Evolutionary conservation across 176 grass and related monocot species (phyloP), one percentile per base, ranked within the genome.

Genomic region (Calamus simplicifolius): DNA sequence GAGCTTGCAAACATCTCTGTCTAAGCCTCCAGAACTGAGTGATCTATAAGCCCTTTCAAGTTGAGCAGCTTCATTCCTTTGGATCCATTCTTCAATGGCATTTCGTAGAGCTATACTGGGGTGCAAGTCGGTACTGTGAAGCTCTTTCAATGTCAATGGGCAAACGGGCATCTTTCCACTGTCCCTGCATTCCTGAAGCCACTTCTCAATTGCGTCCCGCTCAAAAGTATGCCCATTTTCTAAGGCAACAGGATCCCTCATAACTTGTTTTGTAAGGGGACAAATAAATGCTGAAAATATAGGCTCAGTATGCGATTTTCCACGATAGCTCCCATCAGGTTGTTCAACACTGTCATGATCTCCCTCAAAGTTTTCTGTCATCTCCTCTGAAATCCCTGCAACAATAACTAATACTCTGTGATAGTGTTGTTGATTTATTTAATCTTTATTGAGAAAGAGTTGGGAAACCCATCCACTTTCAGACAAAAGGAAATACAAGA

Each of bases 181-280:
- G 68, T 97, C 83, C 25, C 78, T 66, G 78, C 87, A 96, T 72
- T 96, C 80, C 21, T 65, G 65, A 66, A 97, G 88, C 92, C 92
- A 97, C 67, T 97, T 90, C 51, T 80, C 63, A 50, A 97, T 97
- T 55, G 92, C 87, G 67, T 87, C 83, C 2, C 80, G 77, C 65
- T 97, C 92, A 8, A 97, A 97, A 5, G 92, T 97, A 56, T 90
- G 86, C 8, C 87, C 92, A 0, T 72, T 90, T 61, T 97, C 92
- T 58, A 97, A 85, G 57, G 72, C 85, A 4, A 85, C 83, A 0
- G 92, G 92, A 25, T 97, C 87, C 2, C 52, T 51, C 92, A 97
- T 87, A 7, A 97, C 76, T 75, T 85, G 83, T 59, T 70, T 78
- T 0, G 83, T 90, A 8, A 97, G 87, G 16, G 92, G 78, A 59